Base-by-base conservation (phyloP, 169 alveolate species). In the Plasmodium adleri region DNA sequence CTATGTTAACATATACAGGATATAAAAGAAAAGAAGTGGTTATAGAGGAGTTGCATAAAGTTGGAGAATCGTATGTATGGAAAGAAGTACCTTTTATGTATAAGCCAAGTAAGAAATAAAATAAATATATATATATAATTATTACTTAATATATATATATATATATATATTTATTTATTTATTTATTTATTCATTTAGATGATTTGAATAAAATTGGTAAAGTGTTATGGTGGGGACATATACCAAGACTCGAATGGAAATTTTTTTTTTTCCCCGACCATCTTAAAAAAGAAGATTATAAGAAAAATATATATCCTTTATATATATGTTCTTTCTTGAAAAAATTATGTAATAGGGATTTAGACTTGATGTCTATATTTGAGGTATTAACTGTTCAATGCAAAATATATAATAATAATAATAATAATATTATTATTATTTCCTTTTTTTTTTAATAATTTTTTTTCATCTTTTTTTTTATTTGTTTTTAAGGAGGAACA, bases 231-330 rank as follows among this genome's bases (percentile, higher is more conserved):
- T 80, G 74, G 90, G 90, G 90, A 2, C 90, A 80, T 72, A 47
- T 80, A 26, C 90, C 90, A 20, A 58, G 90, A 5, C 17, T 80
- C 17, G 90, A 80, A 72, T 80, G 90, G 90, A 80, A 80, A 58
- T 67, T 80, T 6, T 45, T 60, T 49, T 80, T 67, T 80, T 80
- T 80, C 13, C 20, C 83, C 3, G 56, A 80, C 24, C 45, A 63
- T 24, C 47, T 62, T 43, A 39, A 62, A 4, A 80, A 67, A 7
- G 72, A 80, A 72, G 56, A 80, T 54, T 32, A 67, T 39, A 60
- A 80, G 56, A 67, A 24, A 13, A 28, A 47, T 22, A 56, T 17
- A 56, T 80, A 80, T 26, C 90, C 90, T 20, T 17, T 80, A 15
- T 80, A 80, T n/a, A 45, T 80, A 50, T 80, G 90, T 26, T 80